These are phyloP conservation scores for Coemansia sp. DNA, from an alignment of 192 early-diverging fungal genomes.

Conservation along the genomic window DNA sequence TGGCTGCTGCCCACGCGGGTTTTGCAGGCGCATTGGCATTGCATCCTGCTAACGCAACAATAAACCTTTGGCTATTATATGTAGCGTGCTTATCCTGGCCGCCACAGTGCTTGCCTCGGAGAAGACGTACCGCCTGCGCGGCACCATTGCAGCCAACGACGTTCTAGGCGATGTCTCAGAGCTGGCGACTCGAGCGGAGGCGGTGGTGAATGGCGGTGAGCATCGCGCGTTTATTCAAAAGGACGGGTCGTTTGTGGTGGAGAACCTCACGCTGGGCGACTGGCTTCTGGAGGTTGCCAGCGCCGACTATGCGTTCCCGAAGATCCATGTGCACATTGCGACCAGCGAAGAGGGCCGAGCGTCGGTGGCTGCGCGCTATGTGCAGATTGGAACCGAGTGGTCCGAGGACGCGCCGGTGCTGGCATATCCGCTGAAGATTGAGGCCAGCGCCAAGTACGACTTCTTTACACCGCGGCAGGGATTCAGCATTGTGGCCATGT, in stretches of 20 bases:
- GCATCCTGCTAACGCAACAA: not conserved
- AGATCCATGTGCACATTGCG: conserved; percentile 45
- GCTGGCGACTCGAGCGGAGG: conserved; percentile 16
- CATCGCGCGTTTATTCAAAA: conserved; percentile 34
- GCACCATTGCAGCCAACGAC: conserved; percentile 29
- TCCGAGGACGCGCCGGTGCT: conserved; percentile 36
- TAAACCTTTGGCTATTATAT: too few species aligned
- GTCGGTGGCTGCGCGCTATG: conserved; percentile 44
- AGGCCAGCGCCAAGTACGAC: conserved; percentile 40
- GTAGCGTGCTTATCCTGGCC: conserved; percentile 18
- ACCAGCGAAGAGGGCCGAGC: conserved; percentile 25
- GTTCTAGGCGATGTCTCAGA: conserved; percentile 26
- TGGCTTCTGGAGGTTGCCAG: conserved; percentile 44
- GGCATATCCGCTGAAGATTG: conserved; percentile 44
- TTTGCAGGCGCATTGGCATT: not conserved
- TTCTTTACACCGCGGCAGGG: conserved; percentile 56
- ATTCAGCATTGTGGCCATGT: conserved; percentile 57
- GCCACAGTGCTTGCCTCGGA: conserved; percentile 9
- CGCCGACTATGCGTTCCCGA: conserved; percentile 48
- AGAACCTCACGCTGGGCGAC: conserved; percentile 39
- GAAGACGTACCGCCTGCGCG: conserved; percentile 47
- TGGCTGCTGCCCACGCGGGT: too few species aligned
- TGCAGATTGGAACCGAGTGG: conserved; percentile 48
- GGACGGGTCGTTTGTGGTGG: conserved; percentile 43
- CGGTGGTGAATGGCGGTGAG: conserved; percentile 48